Evolutionary conservation across 1,284 basidiomycete genomes (phyloP).

Genomic region (Sporisorium graminicola): DNA sequence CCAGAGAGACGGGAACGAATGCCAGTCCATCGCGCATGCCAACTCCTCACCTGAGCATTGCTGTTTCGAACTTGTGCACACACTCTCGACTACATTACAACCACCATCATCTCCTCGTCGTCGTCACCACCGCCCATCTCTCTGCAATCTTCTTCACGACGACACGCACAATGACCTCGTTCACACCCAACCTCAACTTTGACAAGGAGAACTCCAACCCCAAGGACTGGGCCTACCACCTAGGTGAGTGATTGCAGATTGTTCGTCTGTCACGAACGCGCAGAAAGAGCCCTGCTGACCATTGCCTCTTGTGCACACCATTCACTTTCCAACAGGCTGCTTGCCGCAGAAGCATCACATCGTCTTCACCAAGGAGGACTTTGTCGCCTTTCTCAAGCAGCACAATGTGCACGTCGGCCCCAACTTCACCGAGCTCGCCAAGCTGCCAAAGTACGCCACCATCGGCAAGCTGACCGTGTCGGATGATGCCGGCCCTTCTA

Average conservation of each 20-base stretch:
- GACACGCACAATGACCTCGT: constrained; percentile 45
- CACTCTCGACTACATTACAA: not conserved
- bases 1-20: no score
- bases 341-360: constrained; percentile 54
- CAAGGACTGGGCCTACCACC: constrained; percentile 63
- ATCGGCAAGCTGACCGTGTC: constrained; percentile 52
- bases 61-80: not conserved
- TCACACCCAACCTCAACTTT: constrained; percentile 52
- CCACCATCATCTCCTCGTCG: not conserved
- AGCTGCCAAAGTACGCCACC: constrained; percentile 59
- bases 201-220: constrained; percentile 55
- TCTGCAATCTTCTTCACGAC: not conserved
- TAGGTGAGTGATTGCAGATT: constrained; percentile 35
- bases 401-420: constrained; percentile 59
- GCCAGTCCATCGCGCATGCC: not conserved
- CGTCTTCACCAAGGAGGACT: constrained; percentile 61
- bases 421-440: constrained; percentile 59
- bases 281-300: not conserved
- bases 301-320: no score
- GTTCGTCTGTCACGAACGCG: not conserved
- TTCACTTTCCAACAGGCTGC: constrained; percentile 22
- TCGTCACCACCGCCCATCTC: not conserved
- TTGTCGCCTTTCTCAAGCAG: constrained; percentile 62
- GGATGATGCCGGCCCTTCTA: constrained; percentile 24
- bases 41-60: not conserved